A percentile compares a stretch with the other conserved stretches of the same genome.
phyloP scores from a whole-genome alignment of 257 asterid species.

The Fraxinus americana region DNA sequence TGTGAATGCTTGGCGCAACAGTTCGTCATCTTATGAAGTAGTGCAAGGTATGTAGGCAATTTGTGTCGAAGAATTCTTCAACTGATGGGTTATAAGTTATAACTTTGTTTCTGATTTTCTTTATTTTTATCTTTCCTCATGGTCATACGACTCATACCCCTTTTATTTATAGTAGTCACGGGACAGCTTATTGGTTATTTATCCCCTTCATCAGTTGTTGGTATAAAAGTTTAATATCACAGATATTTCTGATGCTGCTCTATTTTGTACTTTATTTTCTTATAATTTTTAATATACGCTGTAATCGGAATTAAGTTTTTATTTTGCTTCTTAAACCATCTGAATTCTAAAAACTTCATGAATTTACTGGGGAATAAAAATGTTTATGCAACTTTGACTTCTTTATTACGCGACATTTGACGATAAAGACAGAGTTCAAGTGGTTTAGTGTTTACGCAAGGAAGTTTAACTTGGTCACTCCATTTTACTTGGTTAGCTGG shows the following conservation, averaged over 20 bases:
- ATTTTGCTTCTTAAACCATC: background rate
- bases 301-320: background rate
- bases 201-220: conserved; percentile 11
- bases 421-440: background rate
- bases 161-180: background rate
- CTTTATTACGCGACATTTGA: background rate
- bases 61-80: background rate
- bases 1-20: conserved; percentile 66
- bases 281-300: background rate
- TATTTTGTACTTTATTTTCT: background rate
- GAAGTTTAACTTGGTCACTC: background rate
- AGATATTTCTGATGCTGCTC: background rate
- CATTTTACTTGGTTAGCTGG: background rate
- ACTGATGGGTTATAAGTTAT: conserved; percentile 10
- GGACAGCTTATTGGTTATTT: background rate
- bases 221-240: background rate
- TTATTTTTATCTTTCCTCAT: background rate
- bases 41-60: conserved; percentile 61
- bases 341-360: background rate
- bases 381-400: background rate
- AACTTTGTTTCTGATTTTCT: background rate
- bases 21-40: conserved; percentile 60
- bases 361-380: background rate
- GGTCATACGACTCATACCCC: background rate
- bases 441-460: background rate